Base-by-base conservation (phyloP, 2,329 filamentous ascomycete species). In the Aspergillus aculeatus region DNA sequence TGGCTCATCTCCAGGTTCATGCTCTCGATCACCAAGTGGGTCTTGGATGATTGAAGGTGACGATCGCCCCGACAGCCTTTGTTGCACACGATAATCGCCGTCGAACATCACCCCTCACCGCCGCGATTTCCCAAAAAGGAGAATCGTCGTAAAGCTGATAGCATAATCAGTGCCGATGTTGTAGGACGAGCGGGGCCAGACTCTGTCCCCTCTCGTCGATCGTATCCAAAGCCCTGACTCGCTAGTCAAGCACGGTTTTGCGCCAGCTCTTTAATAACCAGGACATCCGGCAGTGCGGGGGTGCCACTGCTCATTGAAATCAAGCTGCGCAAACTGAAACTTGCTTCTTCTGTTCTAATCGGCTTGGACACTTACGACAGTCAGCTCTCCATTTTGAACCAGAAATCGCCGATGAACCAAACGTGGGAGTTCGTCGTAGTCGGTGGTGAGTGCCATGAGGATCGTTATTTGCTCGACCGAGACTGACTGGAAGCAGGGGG, bases 401-500 rank as follows among this genome's bases (percentile, higher is more conserved):
- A 48, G 53, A 14, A n/a, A 5, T 55, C 41, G 14, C 16, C 38
- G 9, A 21, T 9, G 19, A n/a, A 55, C 14, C 41, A 31, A n/a
- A 57, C 49, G 29, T 57, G 56, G 56, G 56, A 57, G 10, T 57
- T 57, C n/a, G 23, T 57, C n/a, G 26, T 57, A 14, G 56, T 57
- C 16, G 56, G 56, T 16, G 49, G 56, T 57, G 14, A 31, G 56
- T 57, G 14, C 38, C 38, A 7, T 24, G 16, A 1, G 5, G 24
- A 5, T 5, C 19, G 12, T 9, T 5, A 7, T 32, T 10, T 48
- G 14, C 29, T 9, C 9, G 3, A 6, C 7, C 14, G 7, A 19
- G 7, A 19, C 50, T 52, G 12, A 58, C 31, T 12, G n/a, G 32
- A 14, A 21, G 14, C 59, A 85, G 85, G 79, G 61, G 86, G 86